Base-by-base conservation (phyloP, 176 grass and related monocot species). In the Coix lacrymajobi region DNA sequence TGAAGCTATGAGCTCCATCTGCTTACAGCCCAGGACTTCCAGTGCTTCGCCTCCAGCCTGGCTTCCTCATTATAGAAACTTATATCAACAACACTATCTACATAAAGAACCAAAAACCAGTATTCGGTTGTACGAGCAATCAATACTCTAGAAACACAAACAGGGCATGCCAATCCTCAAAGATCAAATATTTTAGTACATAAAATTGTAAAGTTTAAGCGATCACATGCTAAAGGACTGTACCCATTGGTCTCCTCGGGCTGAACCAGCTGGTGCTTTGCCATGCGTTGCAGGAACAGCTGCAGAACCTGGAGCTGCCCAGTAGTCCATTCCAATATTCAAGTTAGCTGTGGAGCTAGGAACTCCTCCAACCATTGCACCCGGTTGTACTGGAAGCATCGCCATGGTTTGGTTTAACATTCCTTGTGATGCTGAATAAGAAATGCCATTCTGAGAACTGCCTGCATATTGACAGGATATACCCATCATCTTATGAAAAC, bases 311-410 rank as follows among this genome's bases (percentile, higher is more conserved):
- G 84, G 70, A 91, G 92, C 85, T 80, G 67, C 74, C 92, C 92
- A 94, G 74, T 94, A 94, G 56, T 94, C 92, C 81, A 94, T 83
- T 76, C 92, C 92, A 85, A 94, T 94, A 79, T 94, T 91, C 79
- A 94, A 85, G 68, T 89, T 94, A 80, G 92, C 85, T 37, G 92
- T 76, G 20, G 92, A 90, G 75, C 88, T 86, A 87, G 82, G 87
- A 83, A 94, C 73, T 78, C 73, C 91, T 43, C 88, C 88, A 65
- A 91, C 66, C 71, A 81, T 79, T 24, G 81, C 91, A 85, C 81
- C 79, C 24, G 87, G 70, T 76, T 91, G 89, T 80, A 89, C 71
- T 67, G 89, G 81, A 68, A 90, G 58, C 79, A 90, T 90, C 28
- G 88, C 7, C 88, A 93, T 88, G 63, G 54, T 69, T 70, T 93